Evolutionary conservation across 345 rosid species (phyloP), one percentile per base, ranked within the genome.

Genomic region (Geranium brycei): DNA sequence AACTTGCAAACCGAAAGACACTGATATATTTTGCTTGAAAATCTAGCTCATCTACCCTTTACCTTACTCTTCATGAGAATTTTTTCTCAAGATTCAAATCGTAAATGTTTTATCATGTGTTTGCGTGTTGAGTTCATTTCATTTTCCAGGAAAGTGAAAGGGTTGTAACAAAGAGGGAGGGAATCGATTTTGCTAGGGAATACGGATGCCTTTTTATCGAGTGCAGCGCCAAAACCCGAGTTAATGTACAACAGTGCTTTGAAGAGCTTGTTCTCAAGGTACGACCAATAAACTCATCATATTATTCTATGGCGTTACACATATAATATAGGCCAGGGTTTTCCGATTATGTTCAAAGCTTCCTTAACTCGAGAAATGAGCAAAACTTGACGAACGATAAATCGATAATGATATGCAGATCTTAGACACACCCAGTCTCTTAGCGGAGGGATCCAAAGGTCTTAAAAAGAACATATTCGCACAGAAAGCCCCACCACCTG

Each of bases 191-290:
- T 68, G 97, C 99, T 51, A 75, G 96, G 73, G 85, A 90, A 69
- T 86, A 83, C 18, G 97, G 99, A 32, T 90, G 99, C 70, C 86
- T 93, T 62, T 93, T 85, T 78, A 80, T 88, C 0, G 99, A 93
- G 71, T 93, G 99, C 67, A 93, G 99, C 31, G 97, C 99, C 16
- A 93, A 90, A 78, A 88, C 99, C 31, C 83, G 87, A 3, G 83
- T 81, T 31, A 93, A 93, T 64, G 99, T 93, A 30, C 87, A 93
- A 66, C 96, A 87, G 60, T 88, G 96, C 74, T 93, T 86, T n/a
- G 97, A 93, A 75, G 99, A 93, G 82, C 96, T 93, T 69, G 99
- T 86, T 77, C 72, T 86, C 51, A 90, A 90, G 99, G 99, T 85
- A 64, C 17, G 62, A 35, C 41, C 4, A 35, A 35, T 35, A 35